phyloP scores from a whole-genome alignment of 768 basidiomycete species.

The Kwoniella botswanensis region DNA sequence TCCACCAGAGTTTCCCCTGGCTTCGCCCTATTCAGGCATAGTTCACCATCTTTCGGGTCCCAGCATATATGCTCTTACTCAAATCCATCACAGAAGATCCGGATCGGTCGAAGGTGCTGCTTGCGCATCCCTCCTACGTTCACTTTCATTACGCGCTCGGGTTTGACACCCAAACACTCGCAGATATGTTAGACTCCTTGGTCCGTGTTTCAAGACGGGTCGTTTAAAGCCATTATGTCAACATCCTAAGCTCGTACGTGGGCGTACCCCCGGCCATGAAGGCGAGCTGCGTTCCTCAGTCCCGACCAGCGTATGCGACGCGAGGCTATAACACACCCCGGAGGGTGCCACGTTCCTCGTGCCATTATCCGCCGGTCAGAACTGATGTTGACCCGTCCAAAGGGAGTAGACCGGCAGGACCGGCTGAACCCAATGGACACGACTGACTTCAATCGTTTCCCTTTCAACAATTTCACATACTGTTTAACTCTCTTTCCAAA shows the following conservation, averaged over 20 bases:
- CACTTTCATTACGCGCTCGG: slow-evolving; percentile 73
- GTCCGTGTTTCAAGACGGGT: slow-evolving; percentile 85
- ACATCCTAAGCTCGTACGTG: slow-evolving; percentile 72
- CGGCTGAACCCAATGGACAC: slow-evolving; percentile 66
- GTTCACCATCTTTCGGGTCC: slow-evolving; percentile 90
- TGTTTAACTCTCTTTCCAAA: slow-evolving; percentile 80
- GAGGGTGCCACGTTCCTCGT: slow-evolving; percentile 68
- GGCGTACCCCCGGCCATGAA: slow-evolving; percentile 63
- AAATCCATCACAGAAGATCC: slow-evolving; percentile 74
- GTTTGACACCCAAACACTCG: slow-evolving; percentile 79
- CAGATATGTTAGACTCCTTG: slow-evolving; percentile 84
- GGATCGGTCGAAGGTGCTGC: slow-evolving; percentile 76
- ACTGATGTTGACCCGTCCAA: slow-evolving; percentile 72
- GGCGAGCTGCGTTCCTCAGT: slow-evolving; percentile 71
- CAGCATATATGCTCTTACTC: slow-evolving; percentile 82
- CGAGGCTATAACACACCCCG: slow-evolving; percentile 70
- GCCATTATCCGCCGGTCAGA: slow-evolving; percentile 68
- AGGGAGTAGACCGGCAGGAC: slow-evolving; percentile 66
- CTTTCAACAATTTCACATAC: slow-evolving; percentile 82
- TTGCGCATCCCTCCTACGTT: slow-evolving; percentile 67
- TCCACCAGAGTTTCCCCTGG: slow-evolving; percentile 96
- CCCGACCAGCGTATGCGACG: slow-evolving; percentile 65
- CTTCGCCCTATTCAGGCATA: slow-evolving; percentile 88
- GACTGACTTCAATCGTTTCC: slow-evolving; percentile 78
- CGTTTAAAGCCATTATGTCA: slow-evolving; percentile 79